Percentiles rank a stretch among this genome's conserved stretches.
phyloP scores from a whole-genome alignment of 345 rosid species.

The Trapa incisa region DNA sequence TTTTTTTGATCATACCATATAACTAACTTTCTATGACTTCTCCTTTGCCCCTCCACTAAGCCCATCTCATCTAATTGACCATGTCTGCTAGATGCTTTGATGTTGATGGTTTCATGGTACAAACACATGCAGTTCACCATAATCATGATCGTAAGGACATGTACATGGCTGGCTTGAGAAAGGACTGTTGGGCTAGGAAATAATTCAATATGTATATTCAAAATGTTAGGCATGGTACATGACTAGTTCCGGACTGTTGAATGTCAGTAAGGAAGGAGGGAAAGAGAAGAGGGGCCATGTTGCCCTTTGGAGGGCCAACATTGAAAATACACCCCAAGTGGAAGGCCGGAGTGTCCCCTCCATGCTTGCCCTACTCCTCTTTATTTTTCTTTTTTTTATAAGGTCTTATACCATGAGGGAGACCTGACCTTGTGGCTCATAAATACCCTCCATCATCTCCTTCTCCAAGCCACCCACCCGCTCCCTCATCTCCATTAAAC shows the following conservation, averaged over 20 bases:
- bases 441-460: constrained; percentile 3
- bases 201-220: background rate
- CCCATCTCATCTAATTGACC: no score
- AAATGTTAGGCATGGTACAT: no score
- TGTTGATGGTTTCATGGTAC: no score
- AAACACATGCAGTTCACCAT: no score
- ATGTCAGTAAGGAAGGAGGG: background rate
- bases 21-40: no score
- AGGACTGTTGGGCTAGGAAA: background rate
- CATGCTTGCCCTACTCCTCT: constrained; percentile 7
- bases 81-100: no score
- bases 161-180: no score
- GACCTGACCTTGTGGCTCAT: background rate
- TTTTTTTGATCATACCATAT: no score
- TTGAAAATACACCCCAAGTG: background rate
- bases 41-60: no score
- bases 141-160: no score
- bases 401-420: background rate
- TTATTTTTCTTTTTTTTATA: background rate
- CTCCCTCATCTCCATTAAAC: background rate
- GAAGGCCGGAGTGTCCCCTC: background rate
- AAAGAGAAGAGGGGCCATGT: background rate
- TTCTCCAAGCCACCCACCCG: background rate
- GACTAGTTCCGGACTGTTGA: background rate
- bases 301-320: constrained; percentile 4